Conservation (phyloP, 495 filamentous ascomycete genomes). For the Penicillium ochrochloron region DNA sequence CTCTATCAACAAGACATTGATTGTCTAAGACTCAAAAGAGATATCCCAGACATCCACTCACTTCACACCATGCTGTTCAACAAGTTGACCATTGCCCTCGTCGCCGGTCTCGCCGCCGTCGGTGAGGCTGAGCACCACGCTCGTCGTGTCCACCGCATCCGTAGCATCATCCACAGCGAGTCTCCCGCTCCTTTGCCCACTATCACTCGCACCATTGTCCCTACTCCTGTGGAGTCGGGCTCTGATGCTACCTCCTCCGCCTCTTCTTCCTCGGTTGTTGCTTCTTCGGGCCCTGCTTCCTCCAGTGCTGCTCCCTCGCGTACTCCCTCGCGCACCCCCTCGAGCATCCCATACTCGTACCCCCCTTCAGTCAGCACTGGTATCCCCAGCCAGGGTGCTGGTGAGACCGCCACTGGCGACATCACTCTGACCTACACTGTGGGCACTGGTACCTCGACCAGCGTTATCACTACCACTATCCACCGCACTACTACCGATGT, state of each 20-base stretch:
- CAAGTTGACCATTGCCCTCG: slow-evolving; percentile 53
- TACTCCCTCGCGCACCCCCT: background rate
- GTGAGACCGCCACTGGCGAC: slow-evolving; percentile 35
- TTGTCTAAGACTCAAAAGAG: slow-evolving; percentile 20
- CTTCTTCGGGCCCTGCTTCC: slow-evolving; percentile 23
- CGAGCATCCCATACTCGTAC: background rate
- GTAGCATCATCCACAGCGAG: slow-evolving; percentile 23
- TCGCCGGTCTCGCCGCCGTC: slow-evolving; percentile 53
- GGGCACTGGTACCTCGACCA: slow-evolving; percentile 56
- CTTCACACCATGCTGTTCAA: slow-evolving; percentile 44
- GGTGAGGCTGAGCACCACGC: slow-evolving; percentile 46
- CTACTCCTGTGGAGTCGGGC: slow-evolving; percentile 8
- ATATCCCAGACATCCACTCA: background rate
- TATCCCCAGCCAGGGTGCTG: slow-evolving; percentile 9
- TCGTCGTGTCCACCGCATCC: slow-evolving; percentile 40
- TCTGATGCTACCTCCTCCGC: background rate
- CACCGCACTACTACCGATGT: slow-evolving; percentile 49
- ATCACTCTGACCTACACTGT: slow-evolving; percentile 65
- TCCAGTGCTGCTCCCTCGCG: slow-evolving; percentile 15
- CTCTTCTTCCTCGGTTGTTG: slow-evolving; percentile 6
- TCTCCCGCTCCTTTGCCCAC: slow-evolving; percentile 17
- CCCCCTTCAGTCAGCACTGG: slow-evolving; percentile 17
- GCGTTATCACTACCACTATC: slow-evolving; percentile 61
- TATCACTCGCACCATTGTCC: slow-evolving; percentile 18
- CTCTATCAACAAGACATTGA: slow-evolving; percentile 32